These are phyloP conservation scores for Vigna trinervia DNA, from an alignment of 306 rosid genomes.

Conservation along the genomic window DNA sequence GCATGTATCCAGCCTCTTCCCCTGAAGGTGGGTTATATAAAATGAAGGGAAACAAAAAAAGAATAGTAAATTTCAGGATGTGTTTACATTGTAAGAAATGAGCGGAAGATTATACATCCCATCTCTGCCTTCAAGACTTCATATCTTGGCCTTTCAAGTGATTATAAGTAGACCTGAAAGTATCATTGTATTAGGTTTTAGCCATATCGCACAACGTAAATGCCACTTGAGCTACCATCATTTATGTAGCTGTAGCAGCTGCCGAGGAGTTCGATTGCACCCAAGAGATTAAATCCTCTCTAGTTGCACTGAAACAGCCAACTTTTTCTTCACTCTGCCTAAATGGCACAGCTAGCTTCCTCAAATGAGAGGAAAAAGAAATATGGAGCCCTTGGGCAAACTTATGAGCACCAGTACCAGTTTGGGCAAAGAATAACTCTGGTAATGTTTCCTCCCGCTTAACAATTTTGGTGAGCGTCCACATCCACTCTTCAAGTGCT, in stretches of 20 bases:
- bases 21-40: background rate
- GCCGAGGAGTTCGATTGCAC: slow-evolving; percentile 59
- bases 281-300: slow-evolving; percentile 86
- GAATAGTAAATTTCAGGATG: slow-evolving; percentile 30
- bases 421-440: slow-evolving; percentile 72
- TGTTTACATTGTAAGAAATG: slow-evolving; percentile 39
- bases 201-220: slow-evolving; percentile 4
- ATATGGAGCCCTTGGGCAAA: slow-evolving; percentile 80
- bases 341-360: slow-evolving; percentile 81
- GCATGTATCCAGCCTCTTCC: background rate
- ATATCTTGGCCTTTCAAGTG: slow-evolving; percentile 27
- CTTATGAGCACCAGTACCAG: slow-evolving; percentile 80
- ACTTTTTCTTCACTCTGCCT: slow-evolving; percentile 70
- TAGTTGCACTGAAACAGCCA: slow-evolving; percentile 75
- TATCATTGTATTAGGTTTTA: background rate
- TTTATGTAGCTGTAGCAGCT: slow-evolving; percentile 40
- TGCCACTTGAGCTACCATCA: slow-evolving; percentile 34
- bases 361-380: slow-evolving; percentile 81
- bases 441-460: slow-evolving; percentile 71
- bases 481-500: slow-evolving; percentile 95
- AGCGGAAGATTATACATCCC: slow-evolving; percentile 1
- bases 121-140: slow-evolving; percentile 30
- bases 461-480: slow-evolving; percentile 69
- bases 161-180: slow-evolving; percentile 1
- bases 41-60: background rate